Percentiles rank a stretch among this genome's conserved stretches.
Conservation (phyloP, 495 filamentous ascomycete genomes). For the Xylaria longipes region DNA sequence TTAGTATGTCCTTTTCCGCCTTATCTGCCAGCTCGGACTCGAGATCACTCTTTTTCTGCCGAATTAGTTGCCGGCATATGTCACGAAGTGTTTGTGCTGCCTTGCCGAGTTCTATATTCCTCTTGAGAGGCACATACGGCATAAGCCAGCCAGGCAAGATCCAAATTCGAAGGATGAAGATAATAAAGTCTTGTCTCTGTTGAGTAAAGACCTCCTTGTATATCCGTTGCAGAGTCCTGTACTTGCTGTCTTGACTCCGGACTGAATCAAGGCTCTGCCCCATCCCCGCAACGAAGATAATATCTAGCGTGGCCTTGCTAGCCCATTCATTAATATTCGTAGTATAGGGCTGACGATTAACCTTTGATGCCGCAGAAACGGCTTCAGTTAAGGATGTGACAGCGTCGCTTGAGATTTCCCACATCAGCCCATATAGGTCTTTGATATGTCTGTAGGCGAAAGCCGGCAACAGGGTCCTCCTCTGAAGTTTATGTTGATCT, state of each 20-base stretch:
- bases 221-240: conserved; percentile 63
- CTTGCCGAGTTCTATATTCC: conserved; percentile 60
- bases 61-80: conserved; percentile 64
- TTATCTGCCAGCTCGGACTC: conserved; percentile 53
- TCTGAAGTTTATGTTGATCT: conserved; percentile 73
- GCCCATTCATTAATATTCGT: conserved; percentile 67
- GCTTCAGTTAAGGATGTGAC: conserved; percentile 40
- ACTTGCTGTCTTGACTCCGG: conserved; percentile 56
- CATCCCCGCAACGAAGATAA: conserved; percentile 75
- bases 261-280: conserved; percentile 72
- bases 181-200: conserved; percentile 33
- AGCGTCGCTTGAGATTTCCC: conserved; percentile 59
- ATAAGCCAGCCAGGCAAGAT: conserved; percentile 54
- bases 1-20: conserved; percentile 65
- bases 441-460: conserved; percentile 79
- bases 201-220: conserved; percentile 61
- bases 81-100: conserved; percentile 62
- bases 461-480: conserved; percentile 73
- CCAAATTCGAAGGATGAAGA: conserved; percentile 45
- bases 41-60: conserved; percentile 62
- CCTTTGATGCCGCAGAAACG: conserved; percentile 39
- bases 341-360: conserved; percentile 41
- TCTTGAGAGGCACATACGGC: conserved; percentile 58
- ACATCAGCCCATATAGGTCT: conserved; percentile 76
- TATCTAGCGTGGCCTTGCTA: conserved; percentile 73